These are phyloP conservation scores for Eugenia klotzschiana DNA, from an alignment of 441 rosid genomes.

Conservation along the genomic window DNA sequence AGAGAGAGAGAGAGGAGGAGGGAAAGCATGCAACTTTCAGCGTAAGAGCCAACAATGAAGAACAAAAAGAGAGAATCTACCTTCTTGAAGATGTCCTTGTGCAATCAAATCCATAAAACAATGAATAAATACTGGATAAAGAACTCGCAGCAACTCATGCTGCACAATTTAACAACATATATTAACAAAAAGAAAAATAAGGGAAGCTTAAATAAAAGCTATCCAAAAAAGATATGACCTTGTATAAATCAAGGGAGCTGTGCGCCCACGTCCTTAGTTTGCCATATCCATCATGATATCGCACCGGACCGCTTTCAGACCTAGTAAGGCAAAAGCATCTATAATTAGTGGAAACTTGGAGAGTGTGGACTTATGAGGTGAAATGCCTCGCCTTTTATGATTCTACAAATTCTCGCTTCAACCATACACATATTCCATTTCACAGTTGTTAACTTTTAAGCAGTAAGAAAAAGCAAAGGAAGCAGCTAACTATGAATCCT, in stretches of 20 bases:
- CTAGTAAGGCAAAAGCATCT: conserved; percentile 11
- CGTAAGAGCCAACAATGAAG: neutral
- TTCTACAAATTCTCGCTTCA: neutral
- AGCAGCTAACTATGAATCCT: neutral
- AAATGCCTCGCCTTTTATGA: neutral
- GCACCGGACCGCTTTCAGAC: conserved; percentile 51
- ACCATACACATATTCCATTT: neutral
- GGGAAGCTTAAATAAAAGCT: neutral
- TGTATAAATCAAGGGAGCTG: conserved; percentile 77
- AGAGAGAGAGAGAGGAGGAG: neutral
- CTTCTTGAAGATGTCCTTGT: conserved; percentile 73
- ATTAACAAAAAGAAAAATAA: neutral
- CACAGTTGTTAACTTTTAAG: neutral
- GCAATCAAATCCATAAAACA: conserved; percentile 93
- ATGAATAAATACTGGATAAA: conserved; percentile 89
- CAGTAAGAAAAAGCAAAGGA: neutral
- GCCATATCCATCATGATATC: conserved; percentile 63
- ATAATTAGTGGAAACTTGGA: neutral
- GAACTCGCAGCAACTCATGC: conserved; percentile 91
- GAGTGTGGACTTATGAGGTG: neutral
- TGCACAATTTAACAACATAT: conserved; percentile 21
- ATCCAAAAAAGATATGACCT: conserved; percentile 24
- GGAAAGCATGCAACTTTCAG: neutral
- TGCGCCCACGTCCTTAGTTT: conserved; percentile 81
- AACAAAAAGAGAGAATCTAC: conserved; percentile 17